These are phyloP conservation scores for Trichoderma sp. DNA, from an alignment of 2,329 filamentous ascomycete species.

Conservation along the genomic window DNA sequence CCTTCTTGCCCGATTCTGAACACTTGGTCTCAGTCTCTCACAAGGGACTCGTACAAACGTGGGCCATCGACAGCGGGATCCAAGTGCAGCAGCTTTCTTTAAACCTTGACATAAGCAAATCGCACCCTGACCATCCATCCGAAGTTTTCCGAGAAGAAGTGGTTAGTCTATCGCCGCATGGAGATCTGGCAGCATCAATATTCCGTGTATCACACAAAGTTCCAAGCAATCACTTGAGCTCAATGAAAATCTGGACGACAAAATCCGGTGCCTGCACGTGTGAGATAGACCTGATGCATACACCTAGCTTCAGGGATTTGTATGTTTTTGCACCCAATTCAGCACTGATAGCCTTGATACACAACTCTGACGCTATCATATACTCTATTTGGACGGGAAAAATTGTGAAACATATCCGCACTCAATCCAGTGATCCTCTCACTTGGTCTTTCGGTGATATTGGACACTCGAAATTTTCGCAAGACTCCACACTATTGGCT, in stretches of 20 bases:
- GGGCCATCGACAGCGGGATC: background rate
- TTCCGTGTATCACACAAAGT: too few species aligned
- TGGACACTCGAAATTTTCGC: background rate
- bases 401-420: background rate
- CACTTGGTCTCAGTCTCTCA: background rate
- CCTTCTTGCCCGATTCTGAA: background rate
- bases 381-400: background rate
- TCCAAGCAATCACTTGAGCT: too few species aligned
- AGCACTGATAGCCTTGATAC: background rate
- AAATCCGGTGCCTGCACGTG: background rate
- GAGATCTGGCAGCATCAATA: background rate
- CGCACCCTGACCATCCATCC: background rate
- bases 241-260: background rate
- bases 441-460: too few species aligned
- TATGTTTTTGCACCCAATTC: background rate
- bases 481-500: background rate
- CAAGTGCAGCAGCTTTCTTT: background rate
- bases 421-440: too few species aligned
- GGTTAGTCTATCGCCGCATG: background rate
- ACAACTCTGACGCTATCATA: rapidly evolving
- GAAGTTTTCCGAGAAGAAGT: background rate
- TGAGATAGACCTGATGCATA: background rate
- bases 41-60: background rate
- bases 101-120: background rate
- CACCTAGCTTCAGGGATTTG: rapidly evolving